Conservation (phyloP, 192 early-diverging fungal genomes). For the Coemansia sp. region DNA sequence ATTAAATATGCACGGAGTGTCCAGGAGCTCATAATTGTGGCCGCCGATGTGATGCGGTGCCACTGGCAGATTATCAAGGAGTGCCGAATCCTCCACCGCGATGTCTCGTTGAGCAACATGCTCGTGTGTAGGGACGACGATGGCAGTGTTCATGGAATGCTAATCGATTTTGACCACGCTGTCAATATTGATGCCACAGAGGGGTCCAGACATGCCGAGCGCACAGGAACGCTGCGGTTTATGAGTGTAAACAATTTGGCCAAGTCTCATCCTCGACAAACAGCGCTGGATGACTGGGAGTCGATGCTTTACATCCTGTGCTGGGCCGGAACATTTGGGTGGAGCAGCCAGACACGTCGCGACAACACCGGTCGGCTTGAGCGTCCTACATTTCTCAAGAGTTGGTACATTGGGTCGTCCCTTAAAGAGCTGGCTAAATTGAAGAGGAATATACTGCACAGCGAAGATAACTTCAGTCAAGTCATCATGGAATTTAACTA, state of each 20-base stretch:
- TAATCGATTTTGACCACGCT: conserved; percentile 39
- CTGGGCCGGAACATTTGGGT: conserved; percentile 28
- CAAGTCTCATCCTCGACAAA: background rate
- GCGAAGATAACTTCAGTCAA: background rate
- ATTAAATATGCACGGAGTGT: background rate
- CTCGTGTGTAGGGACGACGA: background rate
- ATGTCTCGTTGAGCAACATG: conserved; percentile 27
- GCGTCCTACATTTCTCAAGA: background rate
- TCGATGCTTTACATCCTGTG: conserved; percentile 34
- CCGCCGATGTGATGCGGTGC: conserved; percentile 16
- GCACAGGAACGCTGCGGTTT: conserved; percentile 31
- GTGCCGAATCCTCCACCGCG: conserved; percentile 23
- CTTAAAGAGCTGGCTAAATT: background rate
- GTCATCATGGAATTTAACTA: background rate
- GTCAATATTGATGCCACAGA: conserved; percentile 2
- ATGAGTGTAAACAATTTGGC: conserved; percentile 29
- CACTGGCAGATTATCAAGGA: conserved; percentile 3
- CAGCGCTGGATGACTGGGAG: conserved; percentile 35
- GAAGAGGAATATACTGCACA: background rate
- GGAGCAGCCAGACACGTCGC: conserved; percentile 3
- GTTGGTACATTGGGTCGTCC: background rate
- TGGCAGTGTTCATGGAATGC: conserved; percentile 14
- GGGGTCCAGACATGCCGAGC: background rate
- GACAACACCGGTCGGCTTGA: background rate
- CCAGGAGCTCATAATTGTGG: conserved; percentile 21